These are phyloP conservation scores for Panicum virgatum DNA, from an alignment of 202 grass and related monocot genomes.

Conservation along the genomic window DNA sequence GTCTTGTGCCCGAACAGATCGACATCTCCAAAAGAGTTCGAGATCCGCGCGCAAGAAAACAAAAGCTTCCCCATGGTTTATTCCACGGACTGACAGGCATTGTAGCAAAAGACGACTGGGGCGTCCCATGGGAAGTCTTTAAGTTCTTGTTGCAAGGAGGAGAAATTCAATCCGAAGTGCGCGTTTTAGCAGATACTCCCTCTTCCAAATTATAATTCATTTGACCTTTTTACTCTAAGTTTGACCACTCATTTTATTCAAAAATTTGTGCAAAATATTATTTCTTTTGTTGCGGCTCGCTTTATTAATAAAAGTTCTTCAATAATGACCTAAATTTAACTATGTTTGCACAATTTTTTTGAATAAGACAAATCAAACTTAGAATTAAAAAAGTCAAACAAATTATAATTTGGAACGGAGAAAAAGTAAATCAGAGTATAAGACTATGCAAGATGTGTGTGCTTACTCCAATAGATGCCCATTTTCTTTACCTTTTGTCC, in stretches of 20 bases:
- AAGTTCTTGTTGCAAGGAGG: too few species aligned
- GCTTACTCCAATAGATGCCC: not conserved
- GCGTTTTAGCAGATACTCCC: not conserved
- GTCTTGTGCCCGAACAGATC: not conserved
- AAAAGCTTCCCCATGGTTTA: not conserved
- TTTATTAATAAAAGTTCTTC: too few species aligned
- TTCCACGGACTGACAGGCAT: not conserved
- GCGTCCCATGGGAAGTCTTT: not conserved
- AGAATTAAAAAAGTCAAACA: too few species aligned
- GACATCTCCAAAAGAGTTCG: not conserved
- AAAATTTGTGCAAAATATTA: too few species aligned
- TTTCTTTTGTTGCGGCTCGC: too few species aligned
- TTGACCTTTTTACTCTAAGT: too few species aligned
- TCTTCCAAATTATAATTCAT: too few species aligned
- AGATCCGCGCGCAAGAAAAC: not conserved
- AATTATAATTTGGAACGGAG: too few species aligned
- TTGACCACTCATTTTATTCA: too few species aligned
- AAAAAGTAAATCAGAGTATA: not conserved
- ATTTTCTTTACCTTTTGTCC: not conserved
- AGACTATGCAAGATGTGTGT: not conserved
- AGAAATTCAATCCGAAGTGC: not conserved
- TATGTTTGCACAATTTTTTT: too few species aligned
- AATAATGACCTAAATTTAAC: too few species aligned
- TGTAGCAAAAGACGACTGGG: not conserved
- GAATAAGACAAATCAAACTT: too few species aligned